Conservation (phyloP, 306 rosid species). For the Sindora glabra region DNA sequence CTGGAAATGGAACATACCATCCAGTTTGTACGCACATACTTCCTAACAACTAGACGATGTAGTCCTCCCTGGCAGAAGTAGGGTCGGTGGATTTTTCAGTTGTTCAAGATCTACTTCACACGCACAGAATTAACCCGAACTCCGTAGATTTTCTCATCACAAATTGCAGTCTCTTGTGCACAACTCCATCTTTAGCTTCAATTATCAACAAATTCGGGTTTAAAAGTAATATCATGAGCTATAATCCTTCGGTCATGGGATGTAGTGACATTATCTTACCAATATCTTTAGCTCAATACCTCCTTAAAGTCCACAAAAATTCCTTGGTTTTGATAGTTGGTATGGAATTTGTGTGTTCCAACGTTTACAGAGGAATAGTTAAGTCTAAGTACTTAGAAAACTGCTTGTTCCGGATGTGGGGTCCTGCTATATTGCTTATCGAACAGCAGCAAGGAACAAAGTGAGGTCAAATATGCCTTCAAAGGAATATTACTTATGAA, state of each 20-base stretch:
- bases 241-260: background rate
- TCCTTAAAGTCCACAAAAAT: background rate
- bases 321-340: background rate
- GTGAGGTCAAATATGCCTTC: background rate
- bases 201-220: background rate
- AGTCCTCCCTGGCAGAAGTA: background rate
- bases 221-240: background rate
- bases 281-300: background rate
- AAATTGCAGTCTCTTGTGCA: background rate
- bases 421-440: background rate
- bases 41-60: background rate
- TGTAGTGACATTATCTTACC: background rate
- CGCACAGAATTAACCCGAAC: background rate
- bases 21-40: background rate
- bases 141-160: background rate
- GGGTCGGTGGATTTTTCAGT: background rate
- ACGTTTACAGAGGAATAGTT: background rate
- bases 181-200: background rate
- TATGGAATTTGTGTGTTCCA: background rate
- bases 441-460: background rate
- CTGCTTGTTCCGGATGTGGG: background rate
- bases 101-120: background rate
- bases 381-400: background rate
- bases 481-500: too few species aligned
- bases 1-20: background rate